Evolutionary conservation across 2,329 filamentous ascomycete genomes (phyloP).

Genomic region (Penicillium italicum): DNA sequence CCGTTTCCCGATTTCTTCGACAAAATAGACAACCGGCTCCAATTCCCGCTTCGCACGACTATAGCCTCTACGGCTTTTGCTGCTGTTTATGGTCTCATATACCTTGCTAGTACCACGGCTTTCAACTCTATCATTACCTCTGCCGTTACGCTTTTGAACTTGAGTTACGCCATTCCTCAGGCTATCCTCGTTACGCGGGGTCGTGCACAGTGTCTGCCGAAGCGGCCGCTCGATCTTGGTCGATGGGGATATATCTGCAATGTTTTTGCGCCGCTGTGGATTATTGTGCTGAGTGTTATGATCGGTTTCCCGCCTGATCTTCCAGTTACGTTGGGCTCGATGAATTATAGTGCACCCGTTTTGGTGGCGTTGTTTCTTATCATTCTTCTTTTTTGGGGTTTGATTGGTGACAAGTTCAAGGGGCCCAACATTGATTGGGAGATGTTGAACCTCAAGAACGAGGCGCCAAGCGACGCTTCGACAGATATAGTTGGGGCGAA

Average conservation of each 20-base stretch:
- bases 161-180: conserved; percentile 30
- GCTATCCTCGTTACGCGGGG: conserved; percentile 16
- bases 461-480: neutral
- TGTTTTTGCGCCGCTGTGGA: neutral
- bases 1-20: too few species aligned
- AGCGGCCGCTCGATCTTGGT: neutral
- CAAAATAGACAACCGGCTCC: too few species aligned
- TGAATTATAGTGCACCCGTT: neutral
- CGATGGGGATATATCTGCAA: neutral
- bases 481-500: neutral
- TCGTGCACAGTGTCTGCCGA: neutral
- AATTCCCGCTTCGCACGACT: too few species aligned
- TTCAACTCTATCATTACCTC: conserved; percentile 37
- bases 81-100: conserved; percentile 33
- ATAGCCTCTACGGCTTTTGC: too few species aligned
- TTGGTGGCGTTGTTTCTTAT: conserved; percentile 7
- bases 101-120: conserved; percentile 30
- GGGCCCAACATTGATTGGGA: conserved; percentile 14
- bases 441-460: conserved; percentile 2
- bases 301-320: neutral
- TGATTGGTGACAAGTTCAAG: conserved; percentile 12
- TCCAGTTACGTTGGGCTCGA: neutral
- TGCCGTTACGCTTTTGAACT: conserved; percentile 29
- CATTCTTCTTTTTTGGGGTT: conserved; percentile 9
- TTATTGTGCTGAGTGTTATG: neutral